phyloP scores from a whole-genome alignment of 2,329 filamentous ascomycete species.

The Penicillium sp. region DNA sequence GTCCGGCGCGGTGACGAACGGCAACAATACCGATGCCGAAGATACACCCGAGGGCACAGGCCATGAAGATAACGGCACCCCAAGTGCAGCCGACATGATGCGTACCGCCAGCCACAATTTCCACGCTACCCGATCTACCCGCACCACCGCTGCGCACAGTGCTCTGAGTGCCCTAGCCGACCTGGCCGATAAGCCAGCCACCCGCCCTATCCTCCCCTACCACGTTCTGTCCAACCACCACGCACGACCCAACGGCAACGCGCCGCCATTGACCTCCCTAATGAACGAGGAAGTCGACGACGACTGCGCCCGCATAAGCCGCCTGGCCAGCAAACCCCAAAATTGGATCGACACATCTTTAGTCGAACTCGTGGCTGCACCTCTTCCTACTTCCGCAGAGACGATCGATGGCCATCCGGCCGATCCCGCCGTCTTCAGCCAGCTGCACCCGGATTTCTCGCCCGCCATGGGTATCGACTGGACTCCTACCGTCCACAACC shows the following conservation, averaged over 20 bases:
- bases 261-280: slow-evolving; percentile 36
- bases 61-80: slow-evolving; percentile 37
- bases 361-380: slow-evolving; percentile 34
- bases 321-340: slow-evolving; percentile 31
- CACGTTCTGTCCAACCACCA: slow-evolving; percentile 41
- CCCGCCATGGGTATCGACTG: slow-evolving; percentile 37
- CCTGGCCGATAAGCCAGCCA: slow-evolving; percentile 44
- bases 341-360: slow-evolving; percentile 38
- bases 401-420: slow-evolving; percentile 23
- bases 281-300: slow-evolving; percentile 43
- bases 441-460: slow-evolving; percentile 40
- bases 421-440: slow-evolving; percentile 31
- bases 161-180: slow-evolving; percentile 49
- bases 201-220: slow-evolving; percentile 40
- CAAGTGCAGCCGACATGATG: slow-evolving; percentile 49
- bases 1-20: slow-evolving; percentile 31
- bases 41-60: slow-evolving; percentile 32
- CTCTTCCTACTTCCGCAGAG: slow-evolving; percentile 21
- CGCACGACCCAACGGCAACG: slow-evolving; percentile 37
- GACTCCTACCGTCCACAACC: slow-evolving; percentile 27
- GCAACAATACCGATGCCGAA: slow-evolving; percentile 37
- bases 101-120: slow-evolving; percentile 51
- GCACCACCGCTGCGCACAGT: slow-evolving; percentile 43
- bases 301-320: slow-evolving; percentile 36
- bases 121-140: slow-evolving; percentile 48